These are phyloP conservation scores for Beauveria medogensis DNA, from an alignment of 2,329 filamentous ascomycete species.

Conservation along the genomic window DNA sequence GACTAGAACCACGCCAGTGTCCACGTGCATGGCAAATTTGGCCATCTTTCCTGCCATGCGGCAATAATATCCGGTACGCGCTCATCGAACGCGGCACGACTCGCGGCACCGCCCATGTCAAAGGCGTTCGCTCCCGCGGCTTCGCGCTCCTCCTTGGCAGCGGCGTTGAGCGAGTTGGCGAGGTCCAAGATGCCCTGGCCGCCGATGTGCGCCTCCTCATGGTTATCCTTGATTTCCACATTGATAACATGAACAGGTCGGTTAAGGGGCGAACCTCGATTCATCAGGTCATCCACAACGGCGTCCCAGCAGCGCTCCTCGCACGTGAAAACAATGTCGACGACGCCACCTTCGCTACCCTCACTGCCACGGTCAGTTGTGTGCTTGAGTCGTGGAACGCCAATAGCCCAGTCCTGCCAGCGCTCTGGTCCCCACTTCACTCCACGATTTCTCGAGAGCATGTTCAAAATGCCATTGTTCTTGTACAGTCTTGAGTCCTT, in stretches of 20 bases:
- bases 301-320: slow-evolving; percentile 98
- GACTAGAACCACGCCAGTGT: slow-evolving; percentile 84
- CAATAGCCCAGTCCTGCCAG: slow-evolving; percentile 95
- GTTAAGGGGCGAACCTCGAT: slow-evolving; percentile 78
- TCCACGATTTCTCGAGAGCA: slow-evolving; percentile 84
- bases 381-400: slow-evolving; percentile 72
- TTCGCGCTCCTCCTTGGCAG: slow-evolving; percentile 68
- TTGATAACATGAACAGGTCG: slow-evolving; percentile 96
- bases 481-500: slow-evolving; percentile 86
- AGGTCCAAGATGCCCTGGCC: slow-evolving; percentile 88
- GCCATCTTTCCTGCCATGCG: slow-evolving; percentile 92
- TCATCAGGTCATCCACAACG: slow-evolving; percentile 86
- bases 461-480: slow-evolving; percentile 87
- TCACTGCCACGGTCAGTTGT: slow-evolving; percentile 65
- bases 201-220: slow-evolving; percentile 88
- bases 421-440: slow-evolving; percentile 95
- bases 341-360: slow-evolving; percentile 80
- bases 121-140: slow-evolving; percentile 56
- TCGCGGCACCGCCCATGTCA: slow-evolving; percentile 58
- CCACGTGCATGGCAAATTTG: slow-evolving; percentile 84
- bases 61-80: slow-evolving; percentile 85
- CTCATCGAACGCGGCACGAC: slow-evolving; percentile 78
- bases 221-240: slow-evolving; percentile 96
- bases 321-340: slow-evolving; percentile 93
- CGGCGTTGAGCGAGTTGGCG: slow-evolving; percentile 74